These are phyloP conservation scores for Trichoderma koningiopsis DNA, from an alignment of 2,329 filamentous ascomycete species.

Conservation along the genomic window DNA sequence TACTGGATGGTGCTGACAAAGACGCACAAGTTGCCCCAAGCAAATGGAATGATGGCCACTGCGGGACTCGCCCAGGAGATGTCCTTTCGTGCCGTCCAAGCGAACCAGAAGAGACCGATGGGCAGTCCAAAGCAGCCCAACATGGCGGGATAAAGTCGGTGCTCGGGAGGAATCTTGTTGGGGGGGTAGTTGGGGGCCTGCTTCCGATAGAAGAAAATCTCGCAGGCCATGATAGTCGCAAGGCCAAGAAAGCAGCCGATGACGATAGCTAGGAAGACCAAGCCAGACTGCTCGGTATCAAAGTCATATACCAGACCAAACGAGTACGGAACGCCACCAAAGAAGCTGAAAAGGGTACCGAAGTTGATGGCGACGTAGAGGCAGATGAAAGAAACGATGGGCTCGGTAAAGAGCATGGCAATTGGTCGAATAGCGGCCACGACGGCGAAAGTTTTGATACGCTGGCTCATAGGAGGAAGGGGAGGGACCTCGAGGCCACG, in stretches of 20 bases:
- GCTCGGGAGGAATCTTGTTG: slow-evolving; percentile 52
- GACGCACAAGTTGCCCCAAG: slow-evolving; percentile 61
- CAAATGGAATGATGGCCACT: slow-evolving; percentile 57
- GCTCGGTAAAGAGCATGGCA: slow-evolving; percentile 63
- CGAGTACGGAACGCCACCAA: slow-evolving; percentile 53
- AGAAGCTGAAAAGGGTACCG: slow-evolving; percentile 56
- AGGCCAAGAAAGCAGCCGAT: slow-evolving; percentile 50
- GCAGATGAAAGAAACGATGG: slow-evolving; percentile 60
- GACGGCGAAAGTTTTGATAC: slow-evolving; percentile 42
- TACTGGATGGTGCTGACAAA: slow-evolving; percentile 59
- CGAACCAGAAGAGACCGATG: slow-evolving; percentile 61
- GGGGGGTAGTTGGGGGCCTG: slow-evolving; percentile 39
- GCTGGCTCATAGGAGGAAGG: slow-evolving; percentile 31
- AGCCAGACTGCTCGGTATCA: slow-evolving; percentile 43
- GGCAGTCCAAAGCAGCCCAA: slow-evolving; percentile 57
- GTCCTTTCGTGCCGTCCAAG: slow-evolving; percentile 53
- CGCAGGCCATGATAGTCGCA: slow-evolving; percentile 45
- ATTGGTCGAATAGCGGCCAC: slow-evolving; percentile 53
- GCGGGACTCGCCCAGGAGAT: slow-evolving; percentile 55
- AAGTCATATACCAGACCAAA: slow-evolving; percentile 51
- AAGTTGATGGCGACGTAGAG: slow-evolving; percentile 56
- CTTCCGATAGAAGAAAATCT: slow-evolving; percentile 46
- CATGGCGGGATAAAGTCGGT: slow-evolving; percentile 62
- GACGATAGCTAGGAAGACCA: slow-evolving; percentile 50
- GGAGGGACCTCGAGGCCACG: slow-evolving; percentile 37